Evolutionary conservation across 2,329 filamentous ascomycete species (phyloP), one percentile per base, ranked within the genome.

Genomic region (Zasmidium citrigriseum): DNA sequence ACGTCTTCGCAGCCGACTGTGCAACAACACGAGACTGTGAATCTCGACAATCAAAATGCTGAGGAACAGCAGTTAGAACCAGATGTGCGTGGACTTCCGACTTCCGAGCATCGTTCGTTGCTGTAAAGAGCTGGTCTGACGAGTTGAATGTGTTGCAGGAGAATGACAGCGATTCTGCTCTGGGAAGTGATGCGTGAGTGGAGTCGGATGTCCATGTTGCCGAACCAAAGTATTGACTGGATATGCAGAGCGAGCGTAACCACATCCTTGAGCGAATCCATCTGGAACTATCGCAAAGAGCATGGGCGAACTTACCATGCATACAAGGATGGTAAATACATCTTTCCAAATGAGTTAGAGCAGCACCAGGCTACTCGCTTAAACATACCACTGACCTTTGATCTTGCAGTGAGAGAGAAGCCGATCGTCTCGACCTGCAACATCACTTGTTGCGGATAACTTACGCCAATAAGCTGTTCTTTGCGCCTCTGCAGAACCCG

Each of bases 401-500:
- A 16, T 50, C 34, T 41, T 16, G n/a, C 34, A 41, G 34, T 41
- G 34, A 75, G 73, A 66, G 68, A 38, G 74, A 75, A 62, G 67
- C 70, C 18, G 73, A 75, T 53, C 67, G 74, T 16, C 61, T 76
- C 4, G 69, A 72, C 48, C 72, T 76, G 14, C 77, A 79, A 60
- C 73, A 78, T 57, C 75, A 79, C 57, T 66, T 78, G 53, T 73
- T 83, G 46, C 78, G 80, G 44, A 78, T 85, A 57, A 72, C 78
- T 1, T 75, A 79, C 45, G 70, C 73, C 34, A 77, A 79, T 50
- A 73, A 74, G 44, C 73, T 83, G 4, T 76, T 76, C 64, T 71
- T 78, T 14, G 76, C 79, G 5, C 80, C 82, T 2, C 67, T 81
- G 12, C 64, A 72, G 1, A 67, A 74, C 4, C 75, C 76, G 1